Base-by-base conservation (phyloP, 202 grass and related monocot genomes). In the Musa balbisiana region DNA sequence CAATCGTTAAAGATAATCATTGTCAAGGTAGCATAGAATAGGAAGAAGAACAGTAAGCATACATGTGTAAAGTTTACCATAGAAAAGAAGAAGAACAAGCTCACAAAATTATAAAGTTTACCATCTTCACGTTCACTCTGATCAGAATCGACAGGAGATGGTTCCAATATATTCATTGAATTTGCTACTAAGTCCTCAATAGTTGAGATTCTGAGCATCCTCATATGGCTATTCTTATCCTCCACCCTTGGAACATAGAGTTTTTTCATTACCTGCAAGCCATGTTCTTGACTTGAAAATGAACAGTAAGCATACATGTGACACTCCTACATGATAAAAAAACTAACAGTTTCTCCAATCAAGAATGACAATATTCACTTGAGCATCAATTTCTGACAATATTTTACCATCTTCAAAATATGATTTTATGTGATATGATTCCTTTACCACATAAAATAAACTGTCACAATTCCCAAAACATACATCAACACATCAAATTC, bases 101-200 rank as follows among this genome's bases (percentile, higher is more conserved):
- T 43, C 3, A 3, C 19, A 25, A 77, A 65, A 72, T 63, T 67
- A 66, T 15, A 78, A 80, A 29, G 23, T 64, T 58, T 93, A 98
- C 94, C 88, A 78, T 98, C 91, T 85, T 92, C 85, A 52, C 85
- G 85, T 76, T 82, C 71, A 67, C 76, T 88, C 23, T 85, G 81
- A 19, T 52, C 82, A 84, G 82, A 76, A 87, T 94, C 83, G 9
- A 85, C 4, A 24, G 88, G 87, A 21, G 85, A 90, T 20, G 95
- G 91, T 75, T 98, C 95, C 80, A 98, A 51, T 78, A 98, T 98
- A 24, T 94, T 94, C 95, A 98, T 94, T 64, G 91, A 94, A 90
- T 92, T 94, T 67, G 84, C 80, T 70, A 92, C 62, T 60, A 98
- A 82, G 81, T 98, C 89, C 75, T 92, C 74, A 79, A 88, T 88